These are phyloP conservation scores for Dissophora ornata DNA, from an alignment of 192 early-diverging fungal genomes.

Conservation along the genomic window DNA sequence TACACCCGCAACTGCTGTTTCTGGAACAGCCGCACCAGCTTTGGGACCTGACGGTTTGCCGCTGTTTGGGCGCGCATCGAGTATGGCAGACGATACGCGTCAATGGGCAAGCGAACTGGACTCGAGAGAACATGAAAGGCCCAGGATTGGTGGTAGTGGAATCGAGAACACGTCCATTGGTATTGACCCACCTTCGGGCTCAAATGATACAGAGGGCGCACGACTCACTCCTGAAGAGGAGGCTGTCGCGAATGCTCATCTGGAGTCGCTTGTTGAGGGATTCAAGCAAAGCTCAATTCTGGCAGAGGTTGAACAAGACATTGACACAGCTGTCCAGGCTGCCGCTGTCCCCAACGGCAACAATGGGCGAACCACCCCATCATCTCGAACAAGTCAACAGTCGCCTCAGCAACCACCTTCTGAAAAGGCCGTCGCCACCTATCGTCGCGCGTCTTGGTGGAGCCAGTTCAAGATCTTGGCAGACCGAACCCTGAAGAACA, in stretches of 20 bases:
- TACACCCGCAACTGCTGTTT: background rate
- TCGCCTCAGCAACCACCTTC: constrained; percentile 1
- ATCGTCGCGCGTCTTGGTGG: constrained; percentile 67
- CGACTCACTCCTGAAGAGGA: constrained; percentile 17
- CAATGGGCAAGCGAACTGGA: constrained; percentile 35
- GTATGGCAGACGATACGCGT: constrained; percentile 39
- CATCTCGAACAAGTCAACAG: background rate
- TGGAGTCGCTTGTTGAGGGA: constrained; percentile 50
- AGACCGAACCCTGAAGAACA: constrained; percentile 82
- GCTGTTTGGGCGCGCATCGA: constrained; percentile 8
- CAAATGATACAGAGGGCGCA: background rate
- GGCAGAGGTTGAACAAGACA: constrained; percentile 22
- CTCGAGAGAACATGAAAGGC: constrained; percentile 14
- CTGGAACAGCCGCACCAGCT: background rate
- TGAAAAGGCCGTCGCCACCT: constrained; percentile 46
- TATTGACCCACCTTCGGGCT: constrained; percentile 13
- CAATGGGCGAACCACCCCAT: background rate
- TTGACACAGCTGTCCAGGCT: constrained; percentile 24
- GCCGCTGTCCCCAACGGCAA: constrained; percentile 12
- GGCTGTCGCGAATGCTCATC: constrained; percentile 22
- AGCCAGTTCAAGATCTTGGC: constrained; percentile 81
- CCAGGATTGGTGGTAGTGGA: background rate
- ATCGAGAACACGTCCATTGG: constrained; percentile 24
- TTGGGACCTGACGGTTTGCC: constrained; percentile 17
- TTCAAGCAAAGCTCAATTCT: constrained; percentile 41